Base-by-base conservation (phyloP, 768 basidiomycete species). In the Lactifluus subvellereus region DNA sequence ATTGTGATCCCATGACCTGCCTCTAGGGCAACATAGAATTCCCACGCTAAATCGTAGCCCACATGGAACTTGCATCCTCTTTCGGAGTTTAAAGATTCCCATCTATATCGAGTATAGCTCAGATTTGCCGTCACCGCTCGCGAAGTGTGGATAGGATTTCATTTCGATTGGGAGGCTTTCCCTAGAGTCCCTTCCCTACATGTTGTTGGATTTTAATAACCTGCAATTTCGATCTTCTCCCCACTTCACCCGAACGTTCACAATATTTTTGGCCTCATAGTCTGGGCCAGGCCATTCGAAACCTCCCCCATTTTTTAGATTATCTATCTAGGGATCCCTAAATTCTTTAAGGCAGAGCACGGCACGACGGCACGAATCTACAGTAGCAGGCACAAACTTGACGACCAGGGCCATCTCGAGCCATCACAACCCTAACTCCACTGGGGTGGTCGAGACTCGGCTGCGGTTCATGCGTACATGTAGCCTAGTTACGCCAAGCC, bases 301-400 rank as follows among this genome's bases (percentile, higher is more conserved):
- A 57, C 35, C 38, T 57, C 49, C 54, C 54, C 56, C 5, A 57
- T 58, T 37, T 47, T 16, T 53, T 45, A 13, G 49, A 62, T 43
- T 32, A 40, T 30, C 54, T 32, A 27, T 56, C 56, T 57, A 16
- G n/a, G 56, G 43, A 45, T 32, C 55, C 11, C 32, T n/a, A 43
- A 30, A 57, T 35, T 37, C 27, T 22, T 51, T 16, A 18, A 33
- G 35, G 49, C 30, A n/a, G 37, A 5, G 3, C 33, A 18, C 40
- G 33, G 3, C 38, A 51, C 43, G 16, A 51, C 47, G 54, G 32
- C 54, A 52, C 30, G 42, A 54, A 58, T 47, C 51, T 43, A 27
- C 27, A 27, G 27, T 27, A 57, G 40, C 55, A 42, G 35, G 57
- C 35, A n/a, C 20, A 63, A 59, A 47, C 61, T 18, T 47, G 43